Base-by-base conservation (phyloP, 257 asterid species). In the Lantana camara region DNA sequence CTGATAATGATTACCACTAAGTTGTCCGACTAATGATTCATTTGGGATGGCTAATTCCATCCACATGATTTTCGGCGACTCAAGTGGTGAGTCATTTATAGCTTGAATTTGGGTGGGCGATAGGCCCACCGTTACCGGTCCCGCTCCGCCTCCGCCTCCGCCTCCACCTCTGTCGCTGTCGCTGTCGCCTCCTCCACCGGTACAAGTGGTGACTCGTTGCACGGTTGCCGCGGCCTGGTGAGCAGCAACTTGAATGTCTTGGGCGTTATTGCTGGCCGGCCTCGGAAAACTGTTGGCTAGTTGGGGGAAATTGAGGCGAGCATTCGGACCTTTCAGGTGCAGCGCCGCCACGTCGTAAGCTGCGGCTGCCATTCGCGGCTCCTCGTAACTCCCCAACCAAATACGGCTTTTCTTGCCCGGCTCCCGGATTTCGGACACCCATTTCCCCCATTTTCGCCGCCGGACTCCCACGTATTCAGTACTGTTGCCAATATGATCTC, bases 311-410 rank as follows among this genome's bases (percentile, higher is more conserved):
- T 83, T 80, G 44, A 83, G 87, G n/a, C 68, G 69, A 1, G 87
- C 83, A 14, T 29, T 42, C 0, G 67, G 9, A 7, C 87, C 87
- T 57, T 66, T 80, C 6, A 80, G 52, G 70, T 78, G 79, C 47
- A 74, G 68, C 11, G 84, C 82, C 13, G 86, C 90, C 29, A 72
- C 90, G 22, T 83, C 90, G 23, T 83, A 83, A n/a, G 90, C 87
- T 11, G 84, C 85, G 0, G 90, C 90, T 0, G 90, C 87, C 87
- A 83, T 80, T 46, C 80, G 75, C 2, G 90, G 69, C 14, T 48
- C 32, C 38, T 52, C 67, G 32, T 48, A 71, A 52, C 75, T 78
- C 7, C 83, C 80, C 5, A 78, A 51, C 83, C 83, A 78, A 8
- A 78, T 71, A 16, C 83, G 73, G 29, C 29, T 63, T 56, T 71